Evolutionary conservation across 805 yeast genomes (phyloP).

Genomic region (Hanseniaspora meyeri): DNA sequence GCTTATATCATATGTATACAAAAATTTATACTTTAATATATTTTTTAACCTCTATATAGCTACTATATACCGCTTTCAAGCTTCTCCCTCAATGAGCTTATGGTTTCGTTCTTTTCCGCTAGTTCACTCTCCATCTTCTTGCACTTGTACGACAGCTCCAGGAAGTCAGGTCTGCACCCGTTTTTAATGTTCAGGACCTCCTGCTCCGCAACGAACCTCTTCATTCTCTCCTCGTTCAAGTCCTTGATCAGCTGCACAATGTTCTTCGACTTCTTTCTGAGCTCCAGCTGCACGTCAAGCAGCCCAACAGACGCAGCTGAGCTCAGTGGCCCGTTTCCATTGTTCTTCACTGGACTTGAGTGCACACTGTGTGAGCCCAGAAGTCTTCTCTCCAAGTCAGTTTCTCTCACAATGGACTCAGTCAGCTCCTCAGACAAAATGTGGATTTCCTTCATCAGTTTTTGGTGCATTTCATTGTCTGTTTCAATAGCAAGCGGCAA

Average conservation of each 20-base stretch:
- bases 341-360: constrained; percentile 6
- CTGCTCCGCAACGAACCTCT: constrained; percentile 60
- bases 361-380: not conserved
- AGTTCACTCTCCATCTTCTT: constrained; percentile 40
- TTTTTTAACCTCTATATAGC: too few relatives aligned
- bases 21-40: too few relatives aligned
- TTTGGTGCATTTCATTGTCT: constrained; percentile 30
- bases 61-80: constrained; percentile 16
- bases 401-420: constrained; percentile 56
- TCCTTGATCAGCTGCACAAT: constrained; percentile 45
- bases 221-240: constrained; percentile 50
- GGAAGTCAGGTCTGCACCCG: constrained; percentile 40
- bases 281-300: constrained; percentile 24
- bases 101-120: constrained; percentile 38
- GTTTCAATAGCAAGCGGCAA: not conserved
- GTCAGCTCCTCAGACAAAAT: constrained; percentile 63
- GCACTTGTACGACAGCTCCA: constrained; percentile 46
- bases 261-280: constrained; percentile 31
- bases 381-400: constrained; percentile 41
- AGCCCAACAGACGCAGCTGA: not conserved
- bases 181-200: constrained; percentile 46
- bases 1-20: too few relatives aligned
- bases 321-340: constrained; percentile 12
- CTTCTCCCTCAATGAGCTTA: constrained; percentile 26
- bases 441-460: constrained; percentile 50